Conservation (phyloP, 805 yeast genomes). For the Lipomyces orientalis region DNA sequence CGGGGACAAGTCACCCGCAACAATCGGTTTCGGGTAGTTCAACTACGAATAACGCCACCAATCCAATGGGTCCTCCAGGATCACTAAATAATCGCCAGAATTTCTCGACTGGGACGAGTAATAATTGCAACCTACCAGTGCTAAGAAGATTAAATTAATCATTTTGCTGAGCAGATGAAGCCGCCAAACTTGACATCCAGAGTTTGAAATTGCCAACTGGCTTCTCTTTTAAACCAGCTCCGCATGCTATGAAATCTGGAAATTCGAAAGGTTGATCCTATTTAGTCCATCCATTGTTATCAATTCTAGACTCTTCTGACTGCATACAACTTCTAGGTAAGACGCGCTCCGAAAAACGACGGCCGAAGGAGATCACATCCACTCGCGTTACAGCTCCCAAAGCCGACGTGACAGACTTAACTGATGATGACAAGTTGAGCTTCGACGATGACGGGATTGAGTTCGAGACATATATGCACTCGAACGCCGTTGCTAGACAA, state of each 20-base stretch:
- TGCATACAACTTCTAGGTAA: not conserved
- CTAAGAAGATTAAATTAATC: not conserved
- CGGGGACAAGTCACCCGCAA: not conserved
- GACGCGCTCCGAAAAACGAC: not conserved
- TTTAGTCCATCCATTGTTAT: not conserved
- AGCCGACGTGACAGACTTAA: not conserved
- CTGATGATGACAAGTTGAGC: not conserved
- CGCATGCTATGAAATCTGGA: conserved; percentile 3
- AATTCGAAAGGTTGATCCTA: conserved; percentile 1
- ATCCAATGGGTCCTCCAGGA: conserved; percentile 3
- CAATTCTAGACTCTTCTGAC: not conserved
- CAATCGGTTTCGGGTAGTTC: not conserved
- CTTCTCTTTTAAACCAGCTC: conserved; percentile 4
- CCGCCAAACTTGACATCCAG: not conserved
- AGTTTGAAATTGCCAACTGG: conserved; percentile 3
- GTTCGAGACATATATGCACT: not conserved
- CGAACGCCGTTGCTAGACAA: conserved; percentile 1
- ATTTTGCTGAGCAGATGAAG: not conserved
- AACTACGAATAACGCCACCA: not conserved
- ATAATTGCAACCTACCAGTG: not conserved
- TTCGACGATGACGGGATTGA: conserved; percentile 1
- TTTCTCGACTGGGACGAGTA: not conserved
- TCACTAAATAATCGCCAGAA: not conserved
- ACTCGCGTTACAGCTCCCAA: not conserved
- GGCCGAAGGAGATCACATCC: not conserved